These are phyloP conservation scores for Fremontodendron californicum DNA, from an alignment of 345 rosid genomes.

Conservation along the genomic window DNA sequence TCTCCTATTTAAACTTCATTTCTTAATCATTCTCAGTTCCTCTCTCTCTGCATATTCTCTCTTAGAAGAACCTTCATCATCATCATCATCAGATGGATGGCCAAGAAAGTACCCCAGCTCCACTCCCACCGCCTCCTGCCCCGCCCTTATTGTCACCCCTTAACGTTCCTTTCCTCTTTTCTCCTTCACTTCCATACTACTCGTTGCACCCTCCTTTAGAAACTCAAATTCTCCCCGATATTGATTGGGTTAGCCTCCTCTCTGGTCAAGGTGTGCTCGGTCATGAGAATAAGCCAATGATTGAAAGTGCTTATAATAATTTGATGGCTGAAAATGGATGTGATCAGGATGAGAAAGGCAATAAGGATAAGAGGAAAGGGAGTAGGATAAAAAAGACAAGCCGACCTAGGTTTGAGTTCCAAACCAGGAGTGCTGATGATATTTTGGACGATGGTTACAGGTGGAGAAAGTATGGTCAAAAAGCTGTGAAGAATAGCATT, in stretches of 20 bases:
- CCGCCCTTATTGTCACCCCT: slow-evolving; percentile 21
- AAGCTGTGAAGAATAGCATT: slow-evolving; percentile 57
- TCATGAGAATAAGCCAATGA: slow-evolving; percentile 16
- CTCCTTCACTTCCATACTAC: slow-evolving; percentile 29
- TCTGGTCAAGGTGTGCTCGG: slow-evolving; percentile 27
- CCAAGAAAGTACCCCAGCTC: slow-evolving; percentile 16
- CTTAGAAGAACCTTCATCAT: neutral
- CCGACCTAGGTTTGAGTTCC: slow-evolving; percentile 57
- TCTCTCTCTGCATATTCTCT: slow-evolving; percentile 12
- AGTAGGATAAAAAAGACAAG: slow-evolving; percentile 33
- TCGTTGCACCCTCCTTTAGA: slow-evolving; percentile 23
- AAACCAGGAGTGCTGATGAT: slow-evolving; percentile 62
- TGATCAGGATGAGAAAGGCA: slow-evolving; percentile 19
- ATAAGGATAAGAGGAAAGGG: slow-evolving; percentile 30
- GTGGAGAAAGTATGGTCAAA: slow-evolving; percentile 76
- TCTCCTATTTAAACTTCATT: slow-evolving; percentile 8
- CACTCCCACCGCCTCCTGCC: slow-evolving; percentile 13
- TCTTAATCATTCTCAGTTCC: slow-evolving; percentile 25
- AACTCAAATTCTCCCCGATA: slow-evolving; percentile 25
- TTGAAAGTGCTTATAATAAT: slow-evolving; percentile 15
- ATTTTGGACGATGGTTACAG: slow-evolving; percentile 74
- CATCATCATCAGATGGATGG: slow-evolving; percentile 30
- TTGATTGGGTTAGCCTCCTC: slow-evolving; percentile 54
- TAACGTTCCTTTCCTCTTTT: slow-evolving; percentile 22
- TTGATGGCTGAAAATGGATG: slow-evolving; percentile 21